Evolutionary conservation across 805 yeast species (phyloP), one percentile per base, ranked within the genome.

Genomic region (Candida sonorensis): DNA sequence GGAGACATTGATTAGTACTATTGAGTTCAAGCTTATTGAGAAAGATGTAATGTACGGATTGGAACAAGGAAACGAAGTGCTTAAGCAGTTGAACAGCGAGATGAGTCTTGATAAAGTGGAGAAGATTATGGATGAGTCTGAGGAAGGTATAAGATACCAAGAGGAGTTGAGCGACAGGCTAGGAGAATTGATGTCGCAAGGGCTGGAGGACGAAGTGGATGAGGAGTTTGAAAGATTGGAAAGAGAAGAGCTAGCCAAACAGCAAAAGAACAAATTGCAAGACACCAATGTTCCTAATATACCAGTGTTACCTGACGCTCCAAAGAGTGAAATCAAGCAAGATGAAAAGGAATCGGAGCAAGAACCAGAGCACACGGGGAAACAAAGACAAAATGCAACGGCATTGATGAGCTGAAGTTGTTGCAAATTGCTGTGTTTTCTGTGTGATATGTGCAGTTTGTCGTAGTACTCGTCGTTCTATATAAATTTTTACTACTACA

Each of bases 1-100:
- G 23, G 97, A 90, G 53, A 71, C 75, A 38, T 69, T 92, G 54
- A 81, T 85, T 7, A 71, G 77, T 15, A 78, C 78, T 8, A 81
- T 92, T 23, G 97, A 92, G 57, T 87, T 86, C 61, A 90, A 94
- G 48, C 60, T 85, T 36, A 77, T 92, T 20, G 97, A 92, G 52
- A 75, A 77, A 41, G 95, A 87, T 47, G 87, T 92, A 26, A 44
- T 88, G 4, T 71, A 70, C 37, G 96, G 97, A 0, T 62, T 92
- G 19, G 68, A 77, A 44, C 78, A 81, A 42, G 97, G 98, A 16
- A 87, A 82, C 50, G 60, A 67, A 31, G 84, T 85, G 10, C 68
- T 92, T 44, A 78, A 72, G 42, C 76, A 74, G 44, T 65, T 92
- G 38, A 92, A 92, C 54, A 61, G 63, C 29, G 96, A 90, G 46